phyloP scores from a whole-genome alignment of 345 rosid genomes.

The Linum tenue region DNA sequence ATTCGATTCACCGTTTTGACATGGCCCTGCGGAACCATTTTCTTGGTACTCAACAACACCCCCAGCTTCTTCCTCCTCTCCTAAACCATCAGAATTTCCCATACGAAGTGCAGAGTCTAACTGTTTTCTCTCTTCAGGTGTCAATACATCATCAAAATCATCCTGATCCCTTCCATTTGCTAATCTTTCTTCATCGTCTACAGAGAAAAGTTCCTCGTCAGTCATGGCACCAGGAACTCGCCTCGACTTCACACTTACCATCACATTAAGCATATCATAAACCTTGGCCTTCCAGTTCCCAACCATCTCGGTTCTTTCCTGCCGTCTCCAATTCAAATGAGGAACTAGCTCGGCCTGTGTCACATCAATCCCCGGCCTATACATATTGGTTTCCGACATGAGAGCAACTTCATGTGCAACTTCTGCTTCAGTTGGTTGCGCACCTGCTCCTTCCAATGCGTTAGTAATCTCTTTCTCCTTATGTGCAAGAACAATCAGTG shows the following conservation, averaged over 20 bases:
- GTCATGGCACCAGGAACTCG: slow-evolving; percentile 98
- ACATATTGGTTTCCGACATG: slow-evolving; percentile 99
- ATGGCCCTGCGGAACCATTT: slow-evolving; percentile 49
- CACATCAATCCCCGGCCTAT: slow-evolving; percentile 98
- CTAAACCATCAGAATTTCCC: slow-evolving; percentile 54
- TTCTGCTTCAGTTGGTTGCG: slow-evolving; percentile 85
- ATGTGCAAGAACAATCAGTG: slow-evolving; percentile 82
- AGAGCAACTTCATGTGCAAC: slow-evolving; percentile 85
- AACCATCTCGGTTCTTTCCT: slow-evolving; percentile 87
- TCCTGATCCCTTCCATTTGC: slow-evolving; percentile 52
- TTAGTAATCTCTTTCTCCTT: slow-evolving; percentile 93
- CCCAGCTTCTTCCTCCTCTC: slow-evolving; percentile 73
- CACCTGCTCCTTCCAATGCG: slow-evolving; percentile 96
- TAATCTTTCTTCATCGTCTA: slow-evolving; percentile 59
- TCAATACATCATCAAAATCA: slow-evolving; percentile 70
- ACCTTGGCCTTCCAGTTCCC: slow-evolving; percentile 96
- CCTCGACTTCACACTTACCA: slow-evolving; percentile 94
- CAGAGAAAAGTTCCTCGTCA: slow-evolving; percentile 93
- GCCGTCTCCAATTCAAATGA: slow-evolving; percentile 93
- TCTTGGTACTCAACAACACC: slow-evolving; percentile 42
- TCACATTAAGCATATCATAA: slow-evolving; percentile 93
- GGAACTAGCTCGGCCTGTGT: slow-evolving; percentile 92
- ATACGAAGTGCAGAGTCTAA: slow-evolving; percentile 62
- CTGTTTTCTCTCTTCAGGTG: slow-evolving; percentile 85
- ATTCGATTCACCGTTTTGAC: slow-evolving; percentile 50